Base-by-base conservation (phyloP, 345 rosid genomes). In the Aquilaria yunnanensis region DNA sequence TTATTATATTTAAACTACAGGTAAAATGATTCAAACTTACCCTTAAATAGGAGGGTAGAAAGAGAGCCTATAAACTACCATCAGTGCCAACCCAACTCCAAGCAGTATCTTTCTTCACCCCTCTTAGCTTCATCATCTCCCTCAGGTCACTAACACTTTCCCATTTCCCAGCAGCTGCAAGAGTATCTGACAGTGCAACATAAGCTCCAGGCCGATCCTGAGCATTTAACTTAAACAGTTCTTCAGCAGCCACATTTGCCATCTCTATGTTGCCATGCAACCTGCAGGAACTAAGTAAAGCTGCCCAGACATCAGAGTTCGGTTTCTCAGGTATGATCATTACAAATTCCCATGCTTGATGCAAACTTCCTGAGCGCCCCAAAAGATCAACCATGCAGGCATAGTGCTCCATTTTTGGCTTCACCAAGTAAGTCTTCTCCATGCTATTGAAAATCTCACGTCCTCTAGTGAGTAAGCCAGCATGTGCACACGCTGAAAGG, bases 351-450 rank as follows among this genome's bases (percentile, higher is more conserved):
- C 93, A 85, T 7, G 96, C 97, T 56, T 78, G 67, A 34, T 58
- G 34, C 53, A 90, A 77, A 56, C 80, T 80, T 64, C 96, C 96
- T 31, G 94, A 81, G 1, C 98, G 86, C 49, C 97, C 97, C 64
- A 90, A 73, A 54, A 93, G 83, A 76, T 93, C 98, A 60, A 90
- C 96, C 88, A 86, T 79, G 70, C 96, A 93, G 60, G 97, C 87
- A 70, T 90, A 90, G 68, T 93, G 98, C 77, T 90, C 92, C 98
- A 90, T 81, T 63, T 78, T 80, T 5, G 95, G 98, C 54, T 77
- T 86, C 77, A 88, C 51, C 2, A 61, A 71, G 64, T 83, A 84
- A 60, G 79, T 83, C 64, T 78, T 86, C 65, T 86, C 86, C 97
- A 93, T 93, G 59, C 94, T 85, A 53, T 79, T 72, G 56, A 93